Evolutionary conservation across 805 yeast species (phyloP).

Genomic region (Wickerhamiella cacticola): DNA sequence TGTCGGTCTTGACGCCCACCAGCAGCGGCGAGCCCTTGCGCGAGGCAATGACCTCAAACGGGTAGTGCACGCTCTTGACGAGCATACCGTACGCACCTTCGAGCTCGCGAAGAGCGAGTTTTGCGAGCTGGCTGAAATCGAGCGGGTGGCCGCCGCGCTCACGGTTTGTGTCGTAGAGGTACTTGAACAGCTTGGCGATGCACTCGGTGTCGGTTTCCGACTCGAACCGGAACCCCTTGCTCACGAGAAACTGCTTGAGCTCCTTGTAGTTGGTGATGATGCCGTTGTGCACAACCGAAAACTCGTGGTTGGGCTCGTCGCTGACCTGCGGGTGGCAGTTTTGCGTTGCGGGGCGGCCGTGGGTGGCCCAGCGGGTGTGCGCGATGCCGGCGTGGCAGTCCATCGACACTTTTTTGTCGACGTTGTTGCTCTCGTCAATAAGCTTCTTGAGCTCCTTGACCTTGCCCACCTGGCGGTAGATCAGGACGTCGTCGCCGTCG

Average conservation of each 20-base stretch:
- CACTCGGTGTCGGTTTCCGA: slow-evolving; percentile 97
- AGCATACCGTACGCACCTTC: slow-evolving; percentile 97
- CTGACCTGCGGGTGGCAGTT: slow-evolving; percentile 97
- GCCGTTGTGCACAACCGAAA: slow-evolving; percentile 93
- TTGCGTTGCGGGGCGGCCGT: slow-evolving; percentile 74
- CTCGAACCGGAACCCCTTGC: slow-evolving; percentile 74
- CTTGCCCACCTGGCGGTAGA: slow-evolving; percentile 83
- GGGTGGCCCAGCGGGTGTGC: slow-evolving; percentile 99
- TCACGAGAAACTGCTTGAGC: slow-evolving; percentile 63
- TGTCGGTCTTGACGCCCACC: slow-evolving; percentile 90
- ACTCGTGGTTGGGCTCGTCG: slow-evolving; percentile 59
- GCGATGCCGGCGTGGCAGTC: slow-evolving; percentile 92
- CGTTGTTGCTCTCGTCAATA: slow-evolving; percentile 33
- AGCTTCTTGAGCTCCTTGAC: slow-evolving; percentile 71
- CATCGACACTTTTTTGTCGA: slow-evolving; percentile 44
- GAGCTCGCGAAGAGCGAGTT: slow-evolving; percentile 80
- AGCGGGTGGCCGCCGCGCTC: slow-evolving; percentile 45
- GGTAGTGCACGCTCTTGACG: slow-evolving; percentile 83
- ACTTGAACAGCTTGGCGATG: slow-evolving; percentile 90
- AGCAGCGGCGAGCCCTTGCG: slow-evolving; percentile 96
- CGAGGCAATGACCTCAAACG: slow-evolving; percentile 91
- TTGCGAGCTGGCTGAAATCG: slow-evolving; percentile 86
- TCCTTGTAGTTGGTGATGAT: slow-evolving; percentile 93
- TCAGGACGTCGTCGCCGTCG: slow-evolving; percentile 56
- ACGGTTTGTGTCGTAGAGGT: slow-evolving; percentile 65